phyloP scores from a whole-genome alignment of 78 protist species.

The Cavenderia fasciculata region DNA sequence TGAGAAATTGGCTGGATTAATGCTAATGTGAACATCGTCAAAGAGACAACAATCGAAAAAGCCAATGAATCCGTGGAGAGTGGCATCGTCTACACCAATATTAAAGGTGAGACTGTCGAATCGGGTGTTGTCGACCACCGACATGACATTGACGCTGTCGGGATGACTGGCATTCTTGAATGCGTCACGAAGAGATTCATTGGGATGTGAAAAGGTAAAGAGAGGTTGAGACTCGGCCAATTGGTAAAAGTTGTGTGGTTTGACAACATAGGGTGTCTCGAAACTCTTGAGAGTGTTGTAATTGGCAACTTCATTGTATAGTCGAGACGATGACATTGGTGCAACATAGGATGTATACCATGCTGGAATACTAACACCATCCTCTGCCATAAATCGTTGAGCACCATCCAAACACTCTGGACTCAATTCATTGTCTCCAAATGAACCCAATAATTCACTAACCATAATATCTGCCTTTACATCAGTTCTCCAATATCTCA shows the following conservation, averaged over 20 bases:
- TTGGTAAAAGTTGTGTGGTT: slow-evolving; percentile 77
- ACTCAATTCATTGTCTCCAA: slow-evolving; percentile 99
- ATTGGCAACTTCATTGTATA: slow-evolving; percentile 79
- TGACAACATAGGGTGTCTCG: slow-evolving; percentile 97
- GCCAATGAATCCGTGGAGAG: slow-evolving; percentile 96
- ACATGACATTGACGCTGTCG: no score
- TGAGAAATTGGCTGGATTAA: slow-evolving; percentile 90
- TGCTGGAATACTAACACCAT: slow-evolving; percentile 93
- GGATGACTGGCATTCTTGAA: not conserved
- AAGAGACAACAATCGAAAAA: slow-evolving; percentile 95
- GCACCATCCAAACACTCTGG: slow-evolving; percentile 99
- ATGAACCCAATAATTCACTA: slow-evolving; percentile 96
- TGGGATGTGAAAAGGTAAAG: slow-evolving; percentile 94
- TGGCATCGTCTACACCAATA: not conserved
- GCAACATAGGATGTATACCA: slow-evolving; percentile 90
- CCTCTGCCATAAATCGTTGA: slow-evolving; percentile 79
- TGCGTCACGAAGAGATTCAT: not conserved
- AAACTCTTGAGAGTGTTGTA: slow-evolving; percentile 32
- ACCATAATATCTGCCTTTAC: slow-evolving; percentile 89
- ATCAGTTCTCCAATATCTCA: slow-evolving; percentile 66
- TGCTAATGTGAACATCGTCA: slow-evolving; percentile 86
- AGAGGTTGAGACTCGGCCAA: slow-evolving; percentile 62
- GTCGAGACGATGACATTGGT: slow-evolving; percentile 82
- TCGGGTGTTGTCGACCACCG: slow-evolving; percentile 74
- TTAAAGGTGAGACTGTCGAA: slow-evolving; percentile 17